Evolutionary conservation across 1,284 basidiomycete genomes (phyloP), one percentile per base, ranked within the genome.

Genomic region (Puccinia hordei): DNA sequence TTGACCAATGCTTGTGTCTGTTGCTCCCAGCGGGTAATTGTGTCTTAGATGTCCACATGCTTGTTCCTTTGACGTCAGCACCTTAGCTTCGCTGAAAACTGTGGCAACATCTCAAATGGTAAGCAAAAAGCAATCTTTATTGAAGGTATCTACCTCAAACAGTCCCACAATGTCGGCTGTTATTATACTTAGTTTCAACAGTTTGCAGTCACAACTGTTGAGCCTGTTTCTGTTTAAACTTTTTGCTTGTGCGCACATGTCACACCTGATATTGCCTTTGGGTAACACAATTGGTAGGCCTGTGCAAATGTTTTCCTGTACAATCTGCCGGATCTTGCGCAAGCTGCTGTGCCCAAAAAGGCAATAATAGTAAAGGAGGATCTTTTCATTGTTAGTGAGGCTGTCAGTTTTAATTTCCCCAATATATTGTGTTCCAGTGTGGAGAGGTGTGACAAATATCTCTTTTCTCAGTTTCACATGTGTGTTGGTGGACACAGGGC

Each of bases 111-210:
- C 65, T 44, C 38, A 24, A 33, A 68, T 68, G 2, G 65, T 68
- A 3, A 68, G 65, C 3, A 49, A 9, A 49, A 13, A 68, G 3
- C 22, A 15, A 2, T 35, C 65, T 41, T 68, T 68, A 44, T 41
- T 49, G n/a, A 38, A 68, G n/a, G 44, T 68, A 17, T 41, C 44
- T 6, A 13, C 65, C 30, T 68, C 65, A 41, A 68, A 68, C 4
- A 35, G 65, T n/a, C 65, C 65, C 9, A 38, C 38, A 3, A 68
- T 27, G 9, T 68, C 65, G 9, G 38, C 65, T 41, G 65, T 44
- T 2, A 68, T 10, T 33, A 44, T n/a, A 9, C 44, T 12, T 35
- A 33, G 13, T 13, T 44, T 44, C 13, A 15, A 4, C 3, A 17
- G n/a, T n/a, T n/a, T n/a, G n/a, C 19, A 19, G 41, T 6, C 41